Conservation (phyloP, 345 rosid species). For the Gynandropsis gynandra region DNA sequence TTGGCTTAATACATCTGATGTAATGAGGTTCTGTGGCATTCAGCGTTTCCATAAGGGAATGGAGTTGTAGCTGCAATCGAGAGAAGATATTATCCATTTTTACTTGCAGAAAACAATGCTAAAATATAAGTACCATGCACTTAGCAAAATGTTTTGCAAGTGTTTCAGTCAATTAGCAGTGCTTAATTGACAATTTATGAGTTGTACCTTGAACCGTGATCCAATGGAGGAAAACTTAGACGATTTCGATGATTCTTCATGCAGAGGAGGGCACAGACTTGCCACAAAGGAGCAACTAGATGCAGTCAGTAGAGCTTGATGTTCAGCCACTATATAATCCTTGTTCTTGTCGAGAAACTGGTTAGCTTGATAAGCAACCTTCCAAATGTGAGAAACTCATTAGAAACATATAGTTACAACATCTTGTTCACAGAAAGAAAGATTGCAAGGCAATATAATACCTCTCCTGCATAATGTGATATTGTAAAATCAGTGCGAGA, state of each 20-base stretch:
- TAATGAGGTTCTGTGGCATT: slow-evolving; percentile 90
- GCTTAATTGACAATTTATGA: slow-evolving; percentile 13
- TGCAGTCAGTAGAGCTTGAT: slow-evolving; percentile 76
- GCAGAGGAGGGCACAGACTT: slow-evolving; percentile 69
- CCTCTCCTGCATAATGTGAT: slow-evolving; percentile 93
- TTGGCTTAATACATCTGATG: slow-evolving; percentile 99
- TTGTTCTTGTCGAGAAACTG: slow-evolving; percentile 85
- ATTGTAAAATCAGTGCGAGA: slow-evolving; percentile 83
- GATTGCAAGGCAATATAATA: slow-evolving; percentile 20
- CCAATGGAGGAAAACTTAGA: slow-evolving; percentile 97
- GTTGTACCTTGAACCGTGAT: slow-evolving; percentile 74
- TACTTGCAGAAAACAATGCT: neutral
- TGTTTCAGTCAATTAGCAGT: neutral
- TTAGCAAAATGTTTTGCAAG: no score
- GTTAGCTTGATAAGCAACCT: slow-evolving; percentile 80
- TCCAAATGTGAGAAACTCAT: slow-evolving; percentile 18
- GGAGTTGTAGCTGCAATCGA: slow-evolving; percentile 88
- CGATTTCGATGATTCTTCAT: slow-evolving; percentile 79
- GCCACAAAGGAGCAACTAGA: slow-evolving; percentile 72
- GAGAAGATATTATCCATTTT: slow-evolving; percentile 16
- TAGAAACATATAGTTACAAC: slow-evolving; percentile 13
- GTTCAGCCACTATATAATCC: slow-evolving; percentile 95
- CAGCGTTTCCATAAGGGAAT: slow-evolving; percentile 92
- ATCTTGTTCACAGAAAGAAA: neutral
- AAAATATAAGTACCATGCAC: no score